phyloP scores from a whole-genome alignment of 768 basidiomycete species.

The Suillus variegatus region DNA sequence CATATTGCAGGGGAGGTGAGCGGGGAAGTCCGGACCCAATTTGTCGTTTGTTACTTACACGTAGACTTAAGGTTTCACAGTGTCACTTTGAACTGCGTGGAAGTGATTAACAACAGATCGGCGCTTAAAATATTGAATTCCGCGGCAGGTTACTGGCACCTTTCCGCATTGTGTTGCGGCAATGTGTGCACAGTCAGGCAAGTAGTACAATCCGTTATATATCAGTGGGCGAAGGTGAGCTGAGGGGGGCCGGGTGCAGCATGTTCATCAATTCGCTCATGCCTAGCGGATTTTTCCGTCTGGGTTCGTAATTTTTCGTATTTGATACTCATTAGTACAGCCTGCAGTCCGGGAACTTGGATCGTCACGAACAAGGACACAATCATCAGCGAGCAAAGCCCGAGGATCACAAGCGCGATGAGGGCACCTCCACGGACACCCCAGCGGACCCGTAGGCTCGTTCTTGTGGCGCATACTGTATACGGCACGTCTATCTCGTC shows the following conservation, averaged over 20 bases:
- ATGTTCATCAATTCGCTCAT: not conserved
- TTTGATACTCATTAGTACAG: not conserved
- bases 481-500: not conserved
- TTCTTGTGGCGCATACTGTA: not conserved
- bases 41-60: not conserved
- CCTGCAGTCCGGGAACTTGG: not conserved
- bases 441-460: not conserved
- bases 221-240: not conserved
- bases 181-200: not conserved
- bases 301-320: not conserved
- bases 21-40: not conserved
- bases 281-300: not conserved
- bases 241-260: not conserved
- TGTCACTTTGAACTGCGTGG: not conserved
- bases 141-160: not conserved
- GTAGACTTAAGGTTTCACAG: not conserved
- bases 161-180: not conserved
- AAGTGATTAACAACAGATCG: not conserved
- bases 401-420: not conserved
- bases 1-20: not conserved
- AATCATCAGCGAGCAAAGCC: not conserved
- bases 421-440: not conserved
- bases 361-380: not conserved
- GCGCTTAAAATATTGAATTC: constrained; percentile 2
- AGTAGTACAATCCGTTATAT: not conserved